Conservation (phyloP, 2,329 filamentous ascomycete genomes). For the Penicillium sp. region DNA sequence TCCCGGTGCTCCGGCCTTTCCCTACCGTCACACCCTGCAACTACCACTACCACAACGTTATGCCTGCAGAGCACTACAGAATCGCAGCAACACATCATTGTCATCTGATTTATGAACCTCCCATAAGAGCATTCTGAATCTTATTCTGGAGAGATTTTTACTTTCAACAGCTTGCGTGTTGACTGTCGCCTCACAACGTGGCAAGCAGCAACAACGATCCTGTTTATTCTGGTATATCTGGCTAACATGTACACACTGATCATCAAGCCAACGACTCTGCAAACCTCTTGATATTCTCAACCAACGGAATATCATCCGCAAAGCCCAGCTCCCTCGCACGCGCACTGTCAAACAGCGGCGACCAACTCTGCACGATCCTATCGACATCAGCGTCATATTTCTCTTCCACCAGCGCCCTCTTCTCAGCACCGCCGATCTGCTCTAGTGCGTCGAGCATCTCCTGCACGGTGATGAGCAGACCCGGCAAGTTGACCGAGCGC, state of each 20-base stretch:
- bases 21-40: too few relatives aligned
- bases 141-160: too few relatives aligned
- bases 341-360: constrained; percentile 52
- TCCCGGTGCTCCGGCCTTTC: constrained; percentile 25
- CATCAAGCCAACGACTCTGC: constrained; percentile 29
- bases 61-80: neutral
- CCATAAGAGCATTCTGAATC: too few relatives aligned
- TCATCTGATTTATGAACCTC: too few relatives aligned
- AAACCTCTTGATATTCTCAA: constrained; percentile 39
- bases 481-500: constrained; percentile 53
- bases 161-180: too few relatives aligned
- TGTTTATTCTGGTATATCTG: neutral
- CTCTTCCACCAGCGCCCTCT: constrained; percentile 51
- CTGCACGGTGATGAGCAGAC: constrained; percentile 55
- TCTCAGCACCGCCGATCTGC: constrained; percentile 54
- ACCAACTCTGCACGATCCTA: constrained; percentile 59
- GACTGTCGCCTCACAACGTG: neutral
- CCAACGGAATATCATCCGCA: constrained; percentile 37
- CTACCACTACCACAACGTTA: too few relatives aligned
- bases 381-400: constrained; percentile 53
- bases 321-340: constrained; percentile 52
- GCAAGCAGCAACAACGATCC: too few relatives aligned
- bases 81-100: too few relatives aligned
- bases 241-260: constrained; percentile 2
- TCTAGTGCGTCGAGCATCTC: constrained; percentile 58